phyloP scores from a whole-genome alignment of 345 rosid genomes.

The Gossypium australe region DNA sequence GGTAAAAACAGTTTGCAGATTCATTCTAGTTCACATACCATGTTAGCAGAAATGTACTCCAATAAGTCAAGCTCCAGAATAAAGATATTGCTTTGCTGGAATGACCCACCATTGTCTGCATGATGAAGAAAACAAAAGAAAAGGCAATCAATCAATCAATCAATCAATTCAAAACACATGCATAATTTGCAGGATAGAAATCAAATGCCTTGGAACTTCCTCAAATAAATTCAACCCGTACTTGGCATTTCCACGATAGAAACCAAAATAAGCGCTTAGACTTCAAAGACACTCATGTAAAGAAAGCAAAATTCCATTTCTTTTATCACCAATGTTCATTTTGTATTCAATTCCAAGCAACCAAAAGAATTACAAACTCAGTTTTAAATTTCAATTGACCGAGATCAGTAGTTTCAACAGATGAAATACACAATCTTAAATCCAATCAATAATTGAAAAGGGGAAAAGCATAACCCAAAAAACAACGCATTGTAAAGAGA shows the following conservation, averaged over 20 bases:
- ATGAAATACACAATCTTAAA: not conserved
- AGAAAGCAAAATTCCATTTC: not conserved
- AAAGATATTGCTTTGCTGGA: constrained; percentile 39
- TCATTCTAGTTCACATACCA: constrained; percentile 37
- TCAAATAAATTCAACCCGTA: not conserved
- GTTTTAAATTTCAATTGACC: not conserved
- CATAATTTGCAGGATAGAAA: not conserved
- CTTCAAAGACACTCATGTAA: not conserved
- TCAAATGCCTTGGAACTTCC: not conserved
- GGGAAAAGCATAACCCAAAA: not conserved
- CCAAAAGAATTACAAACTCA: not conserved
- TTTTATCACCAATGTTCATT: not conserved
- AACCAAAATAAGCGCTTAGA: not conserved
- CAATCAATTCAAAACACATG: not conserved
- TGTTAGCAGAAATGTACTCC: constrained; percentile 78
- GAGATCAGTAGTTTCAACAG: not conserved
- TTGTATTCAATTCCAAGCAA: not conserved
- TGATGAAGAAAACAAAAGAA: not conserved
- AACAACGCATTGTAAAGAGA: not conserved
- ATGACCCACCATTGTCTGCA: constrained; percentile 32
- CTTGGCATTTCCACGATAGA: not conserved
- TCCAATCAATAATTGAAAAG: not conserved
- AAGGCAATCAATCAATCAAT: not conserved
- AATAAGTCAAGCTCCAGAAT: constrained; percentile 74
- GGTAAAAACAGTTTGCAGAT: not conserved